phyloP scores from a whole-genome alignment of 768 basidiomycete species.

The Leccinellum rugosiceps region DNA sequence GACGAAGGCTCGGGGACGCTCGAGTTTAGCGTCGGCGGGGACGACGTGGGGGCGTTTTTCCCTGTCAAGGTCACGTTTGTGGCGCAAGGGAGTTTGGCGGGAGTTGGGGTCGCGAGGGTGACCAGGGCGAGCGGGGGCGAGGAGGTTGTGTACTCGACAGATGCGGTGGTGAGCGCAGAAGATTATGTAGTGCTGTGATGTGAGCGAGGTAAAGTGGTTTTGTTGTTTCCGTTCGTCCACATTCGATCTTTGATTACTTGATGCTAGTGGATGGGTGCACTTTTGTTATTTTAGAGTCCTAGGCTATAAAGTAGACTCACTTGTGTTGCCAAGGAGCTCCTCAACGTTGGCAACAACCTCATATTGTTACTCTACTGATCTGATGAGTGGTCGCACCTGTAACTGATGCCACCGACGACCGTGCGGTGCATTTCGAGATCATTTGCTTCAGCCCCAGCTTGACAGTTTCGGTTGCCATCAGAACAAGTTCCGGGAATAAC shows the following conservation, averaged over 20 bases:
- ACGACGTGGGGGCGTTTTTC: slow-evolving; percentile 85
- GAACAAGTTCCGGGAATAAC: not conserved
- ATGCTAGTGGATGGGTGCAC: too few relatives aligned
- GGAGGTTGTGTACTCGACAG: slow-evolving; percentile 53
- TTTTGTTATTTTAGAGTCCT: too few relatives aligned
- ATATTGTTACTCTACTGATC: too few relatives aligned
- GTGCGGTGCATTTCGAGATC: not conserved
- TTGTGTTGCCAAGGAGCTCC: too few relatives aligned
- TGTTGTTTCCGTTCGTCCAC: too few relatives aligned
- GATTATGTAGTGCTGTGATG: slow-evolving; percentile 52
- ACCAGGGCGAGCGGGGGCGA: slow-evolving; percentile 49
- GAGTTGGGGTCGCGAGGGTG: slow-evolving; percentile 62
- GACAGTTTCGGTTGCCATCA: not conserved
- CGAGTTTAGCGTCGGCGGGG: slow-evolving; percentile 85
- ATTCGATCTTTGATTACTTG: too few relatives aligned
- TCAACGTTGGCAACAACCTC: too few relatives aligned
- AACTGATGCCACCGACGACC: too few relatives aligned
- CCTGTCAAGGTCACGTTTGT: slow-evolving; percentile 84
- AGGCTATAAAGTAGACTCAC: too few relatives aligned
- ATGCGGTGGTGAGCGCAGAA: slow-evolving; percentile 50
- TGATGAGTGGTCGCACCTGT: too few relatives aligned
- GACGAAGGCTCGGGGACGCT: slow-evolving; percentile 76
- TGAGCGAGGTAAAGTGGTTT: not conserved
- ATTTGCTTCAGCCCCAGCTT: not conserved
- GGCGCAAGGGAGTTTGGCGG: slow-evolving; percentile 76